Evolutionary conservation across 805 yeast species (phyloP), one percentile per base, ranked within the genome.

Genomic region (Debaryomyces hansenii): DNA sequence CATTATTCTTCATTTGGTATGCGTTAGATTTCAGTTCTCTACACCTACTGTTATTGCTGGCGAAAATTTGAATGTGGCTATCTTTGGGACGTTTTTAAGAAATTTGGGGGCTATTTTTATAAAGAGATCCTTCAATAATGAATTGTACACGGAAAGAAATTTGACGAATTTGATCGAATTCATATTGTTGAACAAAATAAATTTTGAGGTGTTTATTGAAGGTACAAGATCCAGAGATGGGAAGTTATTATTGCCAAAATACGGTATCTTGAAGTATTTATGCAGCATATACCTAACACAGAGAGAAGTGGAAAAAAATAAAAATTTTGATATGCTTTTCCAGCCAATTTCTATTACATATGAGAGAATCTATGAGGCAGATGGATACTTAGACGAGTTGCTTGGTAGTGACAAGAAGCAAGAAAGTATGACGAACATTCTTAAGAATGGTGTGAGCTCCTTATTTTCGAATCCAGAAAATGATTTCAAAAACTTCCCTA

Each of bases 171-270:
- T 75, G 45, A 66, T 82, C 39, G 80, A 79, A 52, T 77, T 77
- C 29, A 52, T 78, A 7, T 68, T 82, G 24, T 47, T 67, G 18
- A 69, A 77, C 48, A 80, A 82, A 41, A 63, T 74, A 45, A 75
- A 75, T 51, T 66, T 82, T 50, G 85, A 82, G 56, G 80, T 83
- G 48, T 82, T 82, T 53, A 78, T 82, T 42, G 87, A 82, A 59
- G 87, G 87, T n/a, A 79, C 84, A 1, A 71, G 87, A 34, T 80
- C 85, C 2, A 69, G 87, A 48, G 82, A 82, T 50, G 87, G 87
- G n/a, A 82, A 82, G 55, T 64, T 82, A 29, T 67, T 82, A 18
- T 69, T 82, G 20, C 87, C 87, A 11, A 82, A 82, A 57, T 80
- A 78, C 55, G 87, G 87, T 5, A 76, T 82, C 40, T 68, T 82